These are phyloP conservation scores for Eimeria maxima DNA, from an alignment of 169 alveolate species.

Conservation along the genomic window DNA sequence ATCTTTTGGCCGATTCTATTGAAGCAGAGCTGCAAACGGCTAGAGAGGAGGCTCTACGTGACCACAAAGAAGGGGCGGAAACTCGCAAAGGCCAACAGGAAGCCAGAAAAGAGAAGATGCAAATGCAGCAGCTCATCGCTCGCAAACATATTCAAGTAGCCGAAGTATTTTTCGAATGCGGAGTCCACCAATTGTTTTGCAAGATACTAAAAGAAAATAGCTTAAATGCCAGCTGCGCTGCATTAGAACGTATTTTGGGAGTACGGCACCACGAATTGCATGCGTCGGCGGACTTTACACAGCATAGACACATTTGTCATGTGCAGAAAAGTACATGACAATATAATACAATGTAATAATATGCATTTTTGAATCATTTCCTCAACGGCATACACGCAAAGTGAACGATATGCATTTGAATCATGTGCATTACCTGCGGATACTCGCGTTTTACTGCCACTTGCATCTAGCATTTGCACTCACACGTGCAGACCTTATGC, in stretches of 20 bases:
- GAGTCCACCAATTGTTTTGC: conserved; percentile 61
- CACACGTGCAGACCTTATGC: too few species aligned
- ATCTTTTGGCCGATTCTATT: background rate
- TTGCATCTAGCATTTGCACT: too few species aligned
- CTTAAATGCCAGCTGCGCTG: background rate
- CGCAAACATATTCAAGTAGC: conserved; percentile 75
- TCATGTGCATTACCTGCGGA: too few species aligned
- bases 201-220: background rate
- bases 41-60: conserved; percentile 11
- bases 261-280: background rate
- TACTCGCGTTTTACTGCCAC: too few species aligned
- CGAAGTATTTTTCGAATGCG: conserved; percentile 76
- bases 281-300: too few species aligned
- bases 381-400: too few species aligned
- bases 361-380: too few species aligned
- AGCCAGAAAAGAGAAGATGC: background rate
- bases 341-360: too few species aligned
- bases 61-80: background rate
- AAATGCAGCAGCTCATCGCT: conserved; percentile 15
- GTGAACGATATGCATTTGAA: too few species aligned
- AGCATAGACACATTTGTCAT: too few species aligned
- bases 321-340: too few species aligned
- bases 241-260: conserved; percentile 16
- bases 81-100: background rate
- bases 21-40: conserved; percentile 43